Base-by-base conservation (phyloP, 2,329 filamentous ascomycete genomes). In the Fusarium sulawesiense region DNA sequence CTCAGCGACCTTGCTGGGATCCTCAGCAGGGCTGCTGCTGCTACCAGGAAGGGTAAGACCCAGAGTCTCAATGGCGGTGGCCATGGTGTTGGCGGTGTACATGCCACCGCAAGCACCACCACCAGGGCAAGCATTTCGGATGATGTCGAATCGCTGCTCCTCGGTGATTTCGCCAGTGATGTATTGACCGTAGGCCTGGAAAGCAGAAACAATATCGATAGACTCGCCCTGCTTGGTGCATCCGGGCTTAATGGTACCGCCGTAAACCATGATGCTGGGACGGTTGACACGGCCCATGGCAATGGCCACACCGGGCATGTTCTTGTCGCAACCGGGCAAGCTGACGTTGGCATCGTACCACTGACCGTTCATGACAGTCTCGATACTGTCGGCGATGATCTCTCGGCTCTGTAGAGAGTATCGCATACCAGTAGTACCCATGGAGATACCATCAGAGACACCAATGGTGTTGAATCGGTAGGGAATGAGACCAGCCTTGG, bases 391-490 rank as follows among this genome's bases (percentile, higher is more conserved):
- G 76, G 96, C 96, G 76, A 99, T 99, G 76, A 99, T 89, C 81
- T 99, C 96, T 80, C 96, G 88, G 73, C 93, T 97, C 84, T 98
- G 96, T 55, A 98, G 86, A 58, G 92, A 96, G 83, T 94, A 98
- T 68, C 95, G 89, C 96, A 99, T 99, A 75, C 97, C 96, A 37
- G 91, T 93, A 49, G 96, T 99, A 54, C 96, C 96, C 96, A 99
- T 99, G 75, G 93, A 97, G 76, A 99, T 99, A 63, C 90, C 96
- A 80, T 99, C 96, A 70, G 93, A 97, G 73, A 99, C 97, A 77
- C 96, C 96, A 77, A 99, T 93, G 65, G 97, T 99, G 86, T 99
- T 99, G 89, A 99, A 99, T 80, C 98, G 94, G 86, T 97, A 97
- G 69, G 94, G 93, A 65, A 97, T 87, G 66, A 99, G 86, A 23